Conservation (phyloP, 257 asterid genomes). For the Ocimum tenuiflorum region DNA sequence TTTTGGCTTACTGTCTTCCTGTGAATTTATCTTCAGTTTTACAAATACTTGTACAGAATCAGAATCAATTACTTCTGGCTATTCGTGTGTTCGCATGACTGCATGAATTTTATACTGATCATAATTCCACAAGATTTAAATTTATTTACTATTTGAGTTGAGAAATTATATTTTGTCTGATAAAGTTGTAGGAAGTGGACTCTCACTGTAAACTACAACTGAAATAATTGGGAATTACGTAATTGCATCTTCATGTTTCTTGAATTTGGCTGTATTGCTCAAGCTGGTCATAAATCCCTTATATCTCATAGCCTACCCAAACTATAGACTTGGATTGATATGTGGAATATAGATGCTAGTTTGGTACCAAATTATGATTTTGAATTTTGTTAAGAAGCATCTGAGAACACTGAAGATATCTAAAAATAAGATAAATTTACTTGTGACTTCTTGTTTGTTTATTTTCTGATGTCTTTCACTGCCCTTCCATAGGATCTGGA, state of each 20-base stretch:
- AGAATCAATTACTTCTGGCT: background rate
- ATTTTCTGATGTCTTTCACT: background rate
- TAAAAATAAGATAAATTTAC: background rate
- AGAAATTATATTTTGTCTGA: background rate
- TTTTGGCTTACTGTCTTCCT: background rate
- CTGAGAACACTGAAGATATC: background rate
- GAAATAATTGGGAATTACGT: background rate
- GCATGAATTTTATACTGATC: background rate
- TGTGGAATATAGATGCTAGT: background rate
- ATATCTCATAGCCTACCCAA: background rate
- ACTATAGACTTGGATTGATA: background rate
- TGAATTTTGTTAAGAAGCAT: background rate
- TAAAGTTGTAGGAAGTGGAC: background rate
- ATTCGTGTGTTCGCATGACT: background rate
- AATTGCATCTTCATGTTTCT: background rate
- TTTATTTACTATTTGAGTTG: background rate
- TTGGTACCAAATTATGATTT: background rate
- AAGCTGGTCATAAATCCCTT: background rate
- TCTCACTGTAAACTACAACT: background rate
- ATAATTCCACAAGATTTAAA: background rate
- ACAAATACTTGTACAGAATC: background rate
- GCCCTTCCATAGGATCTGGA: slow-evolving; percentile 61
- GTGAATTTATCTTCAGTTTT: background rate
- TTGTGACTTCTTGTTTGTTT: background rate
- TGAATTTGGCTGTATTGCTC: background rate